A percentile compares a stretch with the other conserved stretches of the same genome.
phyloP scores from a whole-genome alignment of 352 stramenopile genomes.

The Phytophthora quininea region DNA sequence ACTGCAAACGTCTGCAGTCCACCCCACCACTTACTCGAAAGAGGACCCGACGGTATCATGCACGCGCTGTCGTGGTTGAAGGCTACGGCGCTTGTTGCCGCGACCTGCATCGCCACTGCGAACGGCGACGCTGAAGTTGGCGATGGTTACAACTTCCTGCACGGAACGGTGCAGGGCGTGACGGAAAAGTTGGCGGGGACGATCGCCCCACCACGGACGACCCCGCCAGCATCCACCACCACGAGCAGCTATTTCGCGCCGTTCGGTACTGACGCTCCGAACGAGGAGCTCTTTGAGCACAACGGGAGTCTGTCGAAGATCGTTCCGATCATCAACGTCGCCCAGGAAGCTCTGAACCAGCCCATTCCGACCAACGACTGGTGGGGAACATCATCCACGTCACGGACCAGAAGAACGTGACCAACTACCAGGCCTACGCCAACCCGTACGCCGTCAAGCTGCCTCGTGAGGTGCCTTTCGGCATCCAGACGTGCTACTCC shows the following conservation, averaged over 20 bases:
- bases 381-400: conserved; percentile 83
- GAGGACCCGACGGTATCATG: neutral
- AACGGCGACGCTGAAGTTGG: neutral
- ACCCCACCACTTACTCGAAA: neutral
- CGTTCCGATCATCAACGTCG: conserved; percentile 65
- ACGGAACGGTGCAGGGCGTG: neutral
- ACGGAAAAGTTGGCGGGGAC: neutral
- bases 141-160: conserved; percentile 3
- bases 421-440: conserved; percentile 59
- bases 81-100: neutral
- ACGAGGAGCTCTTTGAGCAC: conserved; percentile 39
- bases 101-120: neutral
- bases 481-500: conserved; percentile 65
- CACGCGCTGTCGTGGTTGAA: neutral
- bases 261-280: conserved; percentile 35
- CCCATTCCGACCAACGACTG: conserved; percentile 84
- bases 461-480: conserved; percentile 48
- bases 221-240: neutral
- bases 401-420: conserved; percentile 43
- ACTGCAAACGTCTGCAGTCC: conserved; percentile 5
- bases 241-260: conserved; percentile 23
- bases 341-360: conserved; percentile 45
- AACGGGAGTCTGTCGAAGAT: conserved; percentile 37
- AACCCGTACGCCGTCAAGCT: conserved; percentile 77
- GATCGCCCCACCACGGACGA: neutral